phyloP scores from a whole-genome alignment of 495 filamentous ascomycete species.

The Xylaria telfairii region DNA sequence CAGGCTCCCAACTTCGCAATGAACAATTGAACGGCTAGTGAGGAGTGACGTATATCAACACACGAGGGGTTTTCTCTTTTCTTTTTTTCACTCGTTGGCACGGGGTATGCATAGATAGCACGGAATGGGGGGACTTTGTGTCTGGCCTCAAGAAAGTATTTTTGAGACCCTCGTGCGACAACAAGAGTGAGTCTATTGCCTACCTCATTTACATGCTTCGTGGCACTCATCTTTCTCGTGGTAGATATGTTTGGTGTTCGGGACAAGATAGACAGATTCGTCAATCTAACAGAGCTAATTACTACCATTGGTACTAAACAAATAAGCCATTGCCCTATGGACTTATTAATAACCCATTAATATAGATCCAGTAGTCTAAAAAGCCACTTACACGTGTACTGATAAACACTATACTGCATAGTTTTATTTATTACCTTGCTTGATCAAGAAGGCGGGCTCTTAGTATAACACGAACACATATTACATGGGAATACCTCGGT shows the following conservation, averaged over 20 bases:
- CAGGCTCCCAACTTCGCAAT: neutral
- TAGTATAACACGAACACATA: neutral
- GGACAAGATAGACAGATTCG: neutral
- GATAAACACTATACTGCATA: no score
- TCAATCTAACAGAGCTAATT: neutral
- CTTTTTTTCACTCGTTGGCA: neutral
- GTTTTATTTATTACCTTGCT: no score
- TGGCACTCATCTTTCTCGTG: no score
- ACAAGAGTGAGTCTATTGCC: no score
- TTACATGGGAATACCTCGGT: neutral
- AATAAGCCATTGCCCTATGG: neutral
- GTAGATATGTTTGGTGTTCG: no score
- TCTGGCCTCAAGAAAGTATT: no score
- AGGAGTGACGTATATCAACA: neutral
- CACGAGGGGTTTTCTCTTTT: neutral
- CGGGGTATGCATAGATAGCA: no score
- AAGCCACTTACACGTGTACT: no score
- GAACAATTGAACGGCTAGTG: neutral
- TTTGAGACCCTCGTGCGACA: no score
- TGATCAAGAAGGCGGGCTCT: neutral
- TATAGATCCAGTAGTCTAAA: no score
- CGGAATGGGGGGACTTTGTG: no score
- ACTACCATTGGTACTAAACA: neutral
- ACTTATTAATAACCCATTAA: neutral
- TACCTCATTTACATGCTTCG: no score